Conservation (phyloP, 2,329 filamentous ascomycete genomes). For the Aspergillus quadrilineatus region DNA sequence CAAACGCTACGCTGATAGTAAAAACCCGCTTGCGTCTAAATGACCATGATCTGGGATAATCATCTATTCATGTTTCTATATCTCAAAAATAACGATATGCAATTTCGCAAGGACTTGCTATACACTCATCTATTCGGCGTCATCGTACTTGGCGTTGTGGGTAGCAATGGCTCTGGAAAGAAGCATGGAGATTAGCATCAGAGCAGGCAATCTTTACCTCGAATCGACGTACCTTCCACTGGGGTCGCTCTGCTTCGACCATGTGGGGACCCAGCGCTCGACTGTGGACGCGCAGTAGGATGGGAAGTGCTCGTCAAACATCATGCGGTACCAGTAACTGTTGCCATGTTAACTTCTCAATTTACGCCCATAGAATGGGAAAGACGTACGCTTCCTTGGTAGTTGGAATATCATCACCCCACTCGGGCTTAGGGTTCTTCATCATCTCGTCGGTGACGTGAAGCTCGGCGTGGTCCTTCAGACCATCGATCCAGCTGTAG, state of each 20-base stretch:
- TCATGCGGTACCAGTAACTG: conserved; percentile 93
- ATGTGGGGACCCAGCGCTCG: conserved; percentile 94
- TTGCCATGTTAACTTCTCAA: conserved; percentile 19
- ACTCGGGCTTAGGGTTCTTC: conserved; percentile 96
- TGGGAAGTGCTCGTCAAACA: conserved; percentile 99
- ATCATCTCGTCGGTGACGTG: conserved; percentile 96
- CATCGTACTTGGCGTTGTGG: conserved; percentile 72
- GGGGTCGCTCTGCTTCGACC: conserved; percentile 94
- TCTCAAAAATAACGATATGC: conserved; percentile 19
- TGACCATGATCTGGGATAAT: conserved; percentile 18
- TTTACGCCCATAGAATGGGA: background rate
- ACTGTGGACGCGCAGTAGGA: conserved; percentile 87
- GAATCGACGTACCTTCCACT: conserved; percentile 70
- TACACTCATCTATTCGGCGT: conserved; percentile 36
- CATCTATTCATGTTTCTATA: conserved; percentile 31
- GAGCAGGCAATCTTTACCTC: background rate
- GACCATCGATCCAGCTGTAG: conserved; percentile 96
- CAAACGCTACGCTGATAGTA: conserved; percentile 9
- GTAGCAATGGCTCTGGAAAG: conserved; percentile 67
- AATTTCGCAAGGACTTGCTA: conserved; percentile 15
- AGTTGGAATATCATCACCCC: conserved; percentile 89
- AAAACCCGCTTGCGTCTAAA: conserved; percentile 18
- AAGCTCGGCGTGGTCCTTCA: conserved; percentile 90
- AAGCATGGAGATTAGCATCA: conserved; percentile 9
- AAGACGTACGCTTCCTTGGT: conserved; percentile 84